A percentile compares a stretch with the other conserved stretches of the same genome.
Evolutionary conservation across 768 basidiomycete species (phyloP).

Genomic region (Tubosaeta sp.): DNA sequence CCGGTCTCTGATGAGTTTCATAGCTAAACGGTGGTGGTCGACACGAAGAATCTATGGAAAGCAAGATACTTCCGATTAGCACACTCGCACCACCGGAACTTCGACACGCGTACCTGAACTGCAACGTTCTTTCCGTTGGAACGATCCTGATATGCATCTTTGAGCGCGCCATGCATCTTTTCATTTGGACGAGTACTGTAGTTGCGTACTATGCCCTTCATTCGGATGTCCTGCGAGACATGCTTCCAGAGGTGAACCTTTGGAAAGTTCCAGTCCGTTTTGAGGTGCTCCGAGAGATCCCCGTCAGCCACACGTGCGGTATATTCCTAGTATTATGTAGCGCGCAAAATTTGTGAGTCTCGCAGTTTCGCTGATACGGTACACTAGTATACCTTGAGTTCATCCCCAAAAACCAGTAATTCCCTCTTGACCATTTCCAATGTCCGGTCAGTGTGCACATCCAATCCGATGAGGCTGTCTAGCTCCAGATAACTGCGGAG

Average conservation of each 20-base stretch:
- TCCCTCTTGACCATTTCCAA: conserved; percentile 17
- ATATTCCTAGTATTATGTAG: background rate
- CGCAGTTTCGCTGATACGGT: background rate
- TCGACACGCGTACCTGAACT: background rate
- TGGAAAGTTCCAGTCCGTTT: conserved; percentile 31
- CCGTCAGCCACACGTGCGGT: background rate
- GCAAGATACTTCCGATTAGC: background rate
- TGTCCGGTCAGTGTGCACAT: conserved; percentile 30
- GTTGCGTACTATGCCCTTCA: conserved; percentile 29
- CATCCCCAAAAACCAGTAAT: conserved; percentile 12
- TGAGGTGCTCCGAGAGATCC: background rate
- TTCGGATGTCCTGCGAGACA: conserved; percentile 27
- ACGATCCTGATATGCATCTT: conserved; percentile 8
- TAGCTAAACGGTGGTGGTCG: background rate
- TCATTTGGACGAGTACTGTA: conserved; percentile 34
- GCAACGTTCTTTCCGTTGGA: background rate
- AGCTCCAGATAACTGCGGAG: conserved; percentile 31
- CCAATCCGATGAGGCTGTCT: conserved; percentile 26
- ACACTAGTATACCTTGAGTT: background rate
- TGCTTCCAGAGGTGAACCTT: conserved; percentile 34
- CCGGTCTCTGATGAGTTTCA: background rate
- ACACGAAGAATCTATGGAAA: background rate
- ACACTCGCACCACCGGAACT: too few relatives aligned
- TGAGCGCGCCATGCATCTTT: conserved; percentile 26
- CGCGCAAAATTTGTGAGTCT: background rate